A percentile compares a stretch with the other conserved stretches of the same genome.
Conservation (phyloP, 108 stramenopile species). For the Skeletonema grethae region DNA sequence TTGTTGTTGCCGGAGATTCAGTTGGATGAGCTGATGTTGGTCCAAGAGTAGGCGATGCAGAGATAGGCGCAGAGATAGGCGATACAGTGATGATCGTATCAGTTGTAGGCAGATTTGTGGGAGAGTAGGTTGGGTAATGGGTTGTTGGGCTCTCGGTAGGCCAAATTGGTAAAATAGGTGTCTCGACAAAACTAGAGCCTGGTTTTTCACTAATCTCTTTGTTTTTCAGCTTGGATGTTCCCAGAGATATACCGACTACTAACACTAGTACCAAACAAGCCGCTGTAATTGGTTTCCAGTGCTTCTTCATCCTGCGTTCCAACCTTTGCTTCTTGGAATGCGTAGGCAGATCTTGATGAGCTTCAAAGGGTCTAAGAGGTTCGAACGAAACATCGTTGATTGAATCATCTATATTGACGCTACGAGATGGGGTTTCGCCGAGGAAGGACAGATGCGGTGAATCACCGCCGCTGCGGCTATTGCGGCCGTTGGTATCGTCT, state of each 20-base stretch:
- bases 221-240: slow-evolving; percentile 24
- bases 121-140: neutral
- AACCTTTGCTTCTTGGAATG: neutral
- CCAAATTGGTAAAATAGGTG: neutral
- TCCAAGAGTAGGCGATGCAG: neutral
- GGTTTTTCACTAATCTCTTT: neutral
- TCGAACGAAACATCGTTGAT: slow-evolving; percentile 39
- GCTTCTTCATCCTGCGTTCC: neutral
- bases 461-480: slow-evolving; percentile 1
- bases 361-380: slow-evolving; percentile 42
- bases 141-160: neutral
- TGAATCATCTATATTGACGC: slow-evolving; percentile 9
- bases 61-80: neutral
- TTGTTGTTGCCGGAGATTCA: neutral
- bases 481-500: slow-evolving; percentile 18
- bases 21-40: slow-evolving; percentile 12
- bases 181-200: slow-evolving; percentile 17
- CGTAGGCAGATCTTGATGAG: neutral
- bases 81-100: neutral
- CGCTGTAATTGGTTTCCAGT: slow-evolving; percentile 37
- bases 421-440: neutral
- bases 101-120: neutral
- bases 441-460: slow-evolving; percentile 17
- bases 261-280: slow-evolving; percentile 21
- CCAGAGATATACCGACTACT: slow-evolving; percentile 22